These are phyloP conservation scores for Pyrus pyrifolia DNA, from an alignment of 306 rosid genomes.

Conservation along the genomic window DNA sequence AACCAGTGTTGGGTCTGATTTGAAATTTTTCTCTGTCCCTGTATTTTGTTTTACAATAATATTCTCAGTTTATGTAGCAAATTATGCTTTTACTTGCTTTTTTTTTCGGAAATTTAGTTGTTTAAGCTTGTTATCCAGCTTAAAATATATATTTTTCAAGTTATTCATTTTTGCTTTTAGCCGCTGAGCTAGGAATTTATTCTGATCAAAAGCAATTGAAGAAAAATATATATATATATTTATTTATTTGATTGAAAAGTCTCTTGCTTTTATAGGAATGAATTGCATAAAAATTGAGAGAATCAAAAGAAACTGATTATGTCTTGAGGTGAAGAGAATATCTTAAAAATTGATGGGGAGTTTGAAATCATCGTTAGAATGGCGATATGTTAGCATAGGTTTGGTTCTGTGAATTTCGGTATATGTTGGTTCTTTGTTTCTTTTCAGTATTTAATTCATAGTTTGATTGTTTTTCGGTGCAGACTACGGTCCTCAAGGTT, in stretches of 20 bases:
- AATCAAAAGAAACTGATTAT: background rate
- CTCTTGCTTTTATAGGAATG: background rate
- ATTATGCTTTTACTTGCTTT: background rate
- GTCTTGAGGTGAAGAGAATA: background rate
- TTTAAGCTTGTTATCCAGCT: background rate
- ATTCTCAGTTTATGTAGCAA: background rate
- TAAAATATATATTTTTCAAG: background rate
- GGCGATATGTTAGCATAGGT: background rate
- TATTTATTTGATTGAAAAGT: background rate
- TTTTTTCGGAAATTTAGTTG: background rate
- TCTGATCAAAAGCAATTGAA: background rate
- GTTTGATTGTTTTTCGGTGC: slow-evolving; percentile 16
- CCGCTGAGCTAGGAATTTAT: background rate
- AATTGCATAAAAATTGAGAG: background rate
- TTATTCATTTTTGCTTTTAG: background rate
- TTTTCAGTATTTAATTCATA: background rate
- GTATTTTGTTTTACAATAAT: background rate
- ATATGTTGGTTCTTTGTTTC: background rate
- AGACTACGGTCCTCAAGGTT: slow-evolving; percentile 90
- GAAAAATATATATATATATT: background rate
- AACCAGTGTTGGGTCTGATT: background rate
- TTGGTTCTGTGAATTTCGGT: background rate
- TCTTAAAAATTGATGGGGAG: background rate
- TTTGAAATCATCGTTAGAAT: background rate
- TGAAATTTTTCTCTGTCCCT: background rate